These are phyloP conservation scores for Avicennia marina DNA, from an alignment of 257 asterid species.

Conservation along the genomic window DNA sequence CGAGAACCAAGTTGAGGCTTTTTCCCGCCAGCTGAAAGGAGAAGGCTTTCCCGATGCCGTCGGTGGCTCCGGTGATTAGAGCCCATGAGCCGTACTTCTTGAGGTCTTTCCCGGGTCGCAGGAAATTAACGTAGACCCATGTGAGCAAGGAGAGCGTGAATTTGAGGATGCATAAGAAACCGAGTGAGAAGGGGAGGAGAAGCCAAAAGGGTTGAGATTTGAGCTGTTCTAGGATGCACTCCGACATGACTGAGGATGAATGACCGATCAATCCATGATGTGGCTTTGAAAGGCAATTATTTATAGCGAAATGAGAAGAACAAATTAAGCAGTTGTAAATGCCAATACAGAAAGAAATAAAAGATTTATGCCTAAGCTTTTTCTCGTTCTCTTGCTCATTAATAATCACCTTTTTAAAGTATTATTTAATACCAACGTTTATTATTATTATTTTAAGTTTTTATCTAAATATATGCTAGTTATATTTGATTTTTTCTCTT, in stretches of 20 bases:
- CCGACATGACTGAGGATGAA: slow-evolving; percentile 37
- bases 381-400: no score
- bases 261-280: no score
- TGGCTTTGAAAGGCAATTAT: no score
- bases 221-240: slow-evolving; percentile 51
- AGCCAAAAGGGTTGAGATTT: slow-evolving; percentile 81
- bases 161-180: slow-evolving; percentile 38
- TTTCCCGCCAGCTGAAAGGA: slow-evolving; percentile 76
- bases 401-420: no score
- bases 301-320: no score
- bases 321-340: no score
- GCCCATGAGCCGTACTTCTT: slow-evolving; percentile 99
- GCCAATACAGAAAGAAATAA: no score
- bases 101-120: slow-evolving; percentile 79
- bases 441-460: no score
- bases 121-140: slow-evolving; percentile 71
- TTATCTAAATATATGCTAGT: no score
- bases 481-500: no score
- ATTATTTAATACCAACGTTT: no score
- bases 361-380: no score
- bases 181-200: slow-evolving; percentile 48
- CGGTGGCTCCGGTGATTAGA: slow-evolving; percentile 88
- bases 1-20: slow-evolving; percentile 70
- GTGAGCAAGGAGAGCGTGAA: slow-evolving; percentile 36
- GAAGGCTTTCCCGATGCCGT: slow-evolving; percentile 91